phyloP scores from a whole-genome alignment of 148 eudicot species.

The Diospyros lotus region DNA sequence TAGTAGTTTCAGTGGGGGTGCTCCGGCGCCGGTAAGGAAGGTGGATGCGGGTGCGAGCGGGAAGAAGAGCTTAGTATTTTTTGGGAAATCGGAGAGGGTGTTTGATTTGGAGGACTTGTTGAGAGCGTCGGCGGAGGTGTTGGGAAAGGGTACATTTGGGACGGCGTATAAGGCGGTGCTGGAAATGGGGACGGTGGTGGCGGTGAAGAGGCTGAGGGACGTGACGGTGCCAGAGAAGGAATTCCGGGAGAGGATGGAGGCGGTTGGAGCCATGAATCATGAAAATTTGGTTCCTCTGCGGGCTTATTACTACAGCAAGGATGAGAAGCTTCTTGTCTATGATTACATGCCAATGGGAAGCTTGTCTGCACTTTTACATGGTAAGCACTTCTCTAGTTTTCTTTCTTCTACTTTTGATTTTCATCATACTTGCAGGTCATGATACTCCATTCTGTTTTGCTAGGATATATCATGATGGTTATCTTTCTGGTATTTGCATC shows the following conservation, averaged over 20 bases:
- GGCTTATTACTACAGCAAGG: conserved; percentile 71
- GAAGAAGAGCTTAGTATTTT: conserved; percentile 50
- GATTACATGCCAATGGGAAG: conserved; percentile 94
- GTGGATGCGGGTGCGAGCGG: conserved; percentile 23
- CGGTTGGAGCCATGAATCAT: conserved; percentile 63
- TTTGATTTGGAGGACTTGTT: conserved; percentile 79
- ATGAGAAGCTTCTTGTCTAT: conserved; percentile 79
- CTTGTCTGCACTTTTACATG: conserved; percentile 93
- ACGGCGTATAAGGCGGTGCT: conserved; percentile 86
- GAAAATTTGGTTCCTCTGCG: conserved; percentile 70
- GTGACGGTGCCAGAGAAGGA: conserved; percentile 60
- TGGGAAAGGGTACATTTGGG: conserved; percentile 94
- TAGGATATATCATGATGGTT: too few relatives aligned
- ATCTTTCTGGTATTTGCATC: neutral
- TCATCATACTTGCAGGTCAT: neutral
- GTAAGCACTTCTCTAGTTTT: conserved; percentile 24
- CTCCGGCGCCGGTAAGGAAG: conserved; percentile 4
- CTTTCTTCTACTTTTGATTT: neutral
- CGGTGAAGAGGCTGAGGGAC: conserved; percentile 83
- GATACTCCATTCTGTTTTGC: too few relatives aligned
- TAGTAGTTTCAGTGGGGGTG: conserved; percentile 7
- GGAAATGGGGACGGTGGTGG: conserved; percentile 57
- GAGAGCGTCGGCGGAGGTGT: conserved; percentile 90
- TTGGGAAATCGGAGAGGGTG: conserved; percentile 39
- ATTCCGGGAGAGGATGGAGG: conserved; percentile 68